Evolutionary conservation across 805 yeast species (phyloP).

Genomic region (Myxozyma sirexii): DNA sequence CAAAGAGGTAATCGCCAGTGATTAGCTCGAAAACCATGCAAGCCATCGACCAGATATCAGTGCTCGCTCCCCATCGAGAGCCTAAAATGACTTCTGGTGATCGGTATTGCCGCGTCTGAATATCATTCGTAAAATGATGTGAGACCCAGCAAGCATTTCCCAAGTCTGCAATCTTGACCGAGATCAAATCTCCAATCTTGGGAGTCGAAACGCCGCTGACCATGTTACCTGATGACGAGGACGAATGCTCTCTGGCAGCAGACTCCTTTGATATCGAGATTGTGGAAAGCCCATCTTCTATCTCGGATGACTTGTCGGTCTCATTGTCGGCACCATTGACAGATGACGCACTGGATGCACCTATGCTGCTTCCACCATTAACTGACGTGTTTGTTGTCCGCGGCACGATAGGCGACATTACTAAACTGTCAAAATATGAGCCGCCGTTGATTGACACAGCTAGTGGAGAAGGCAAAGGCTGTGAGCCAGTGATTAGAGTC

Average conservation of each 20-base stretch:
- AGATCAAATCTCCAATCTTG: conserved; percentile 52
- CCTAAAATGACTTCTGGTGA: conserved; percentile 87
- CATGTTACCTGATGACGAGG: conserved; percentile 32
- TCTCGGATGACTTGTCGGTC: conserved; percentile 5
- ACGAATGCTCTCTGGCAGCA: conserved; percentile 5
- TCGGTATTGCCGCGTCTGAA: conserved; percentile 90
- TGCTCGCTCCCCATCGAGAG: conserved; percentile 89
- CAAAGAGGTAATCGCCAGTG: conserved; percentile 93
- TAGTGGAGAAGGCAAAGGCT: conserved; percentile 88
- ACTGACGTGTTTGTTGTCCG: conserved; percentile 19
- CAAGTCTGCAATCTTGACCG: conserved; percentile 87
- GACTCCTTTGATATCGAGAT: conserved; percentile 24
- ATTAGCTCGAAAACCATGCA: conserved; percentile 86
- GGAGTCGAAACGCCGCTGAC: conserved; percentile 14
- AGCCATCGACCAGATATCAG: conserved; percentile 96
- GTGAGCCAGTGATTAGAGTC: conserved; percentile 84
- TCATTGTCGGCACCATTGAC: conserved; percentile 2
- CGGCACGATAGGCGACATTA: conserved; percentile 39
- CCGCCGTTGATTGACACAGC: conserved; percentile 48
- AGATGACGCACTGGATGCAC: conserved; percentile 3
- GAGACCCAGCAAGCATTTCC: conserved; percentile 88
- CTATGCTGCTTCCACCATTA: background rate
- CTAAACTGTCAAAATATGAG: conserved; percentile 36
- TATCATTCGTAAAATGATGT: conserved; percentile 82
- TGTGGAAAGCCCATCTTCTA: conserved; percentile 29